phyloP scores from a whole-genome alignment of 192 early-diverging fungal genomes.

The Coemansia sp. region DNA sequence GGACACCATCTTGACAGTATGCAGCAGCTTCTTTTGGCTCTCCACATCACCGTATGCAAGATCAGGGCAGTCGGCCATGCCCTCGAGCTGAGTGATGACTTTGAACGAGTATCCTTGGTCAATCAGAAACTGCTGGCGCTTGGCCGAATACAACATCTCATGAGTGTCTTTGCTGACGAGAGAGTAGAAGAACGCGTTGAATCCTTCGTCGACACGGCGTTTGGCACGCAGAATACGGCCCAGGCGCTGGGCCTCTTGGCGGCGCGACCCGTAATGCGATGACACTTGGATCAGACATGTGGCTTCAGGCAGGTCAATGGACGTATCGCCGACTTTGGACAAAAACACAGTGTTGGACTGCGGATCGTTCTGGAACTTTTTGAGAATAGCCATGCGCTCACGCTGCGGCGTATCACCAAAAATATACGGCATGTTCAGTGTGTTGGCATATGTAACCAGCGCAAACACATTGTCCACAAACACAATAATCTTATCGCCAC shows the following conservation, averaged over 20 bases:
- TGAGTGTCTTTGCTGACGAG: slow-evolving; percentile 93
- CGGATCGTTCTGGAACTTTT: slow-evolving; percentile 89
- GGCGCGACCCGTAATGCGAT: slow-evolving; percentile 47
- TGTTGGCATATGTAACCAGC: slow-evolving; percentile 81
- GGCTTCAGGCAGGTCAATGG: slow-evolving; percentile 67
- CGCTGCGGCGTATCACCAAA: slow-evolving; percentile 84
- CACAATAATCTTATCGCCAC: slow-evolving; percentile 97
- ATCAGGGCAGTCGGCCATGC: slow-evolving; percentile 72
- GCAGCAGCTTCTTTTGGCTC: not conserved
- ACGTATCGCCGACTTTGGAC: slow-evolving; percentile 94
- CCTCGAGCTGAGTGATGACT: slow-evolving; percentile 91
- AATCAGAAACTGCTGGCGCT: slow-evolving; percentile 96
- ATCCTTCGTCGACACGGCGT: slow-evolving; percentile 82
- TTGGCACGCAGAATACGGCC: slow-evolving; percentile 95
- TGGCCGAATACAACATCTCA: slow-evolving; percentile 96
- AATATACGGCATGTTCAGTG: slow-evolving; percentile 80
- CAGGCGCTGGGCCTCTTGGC: slow-evolving; percentile 96
- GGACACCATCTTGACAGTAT: not conserved
- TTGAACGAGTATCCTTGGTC: slow-evolving; percentile 99
- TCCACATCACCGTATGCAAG: slow-evolving; percentile 22
- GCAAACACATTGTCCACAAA: slow-evolving; percentile 98
- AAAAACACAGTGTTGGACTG: slow-evolving; percentile 86
- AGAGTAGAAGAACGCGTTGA: slow-evolving; percentile 97
- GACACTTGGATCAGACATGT: not conserved
- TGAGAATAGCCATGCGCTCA: slow-evolving; percentile 85